Percentiles rank a stretch among this genome's conserved stretches.
These are phyloP conservation scores for Hsuehochloa calcarea DNA, from an alignment of 176 grass and related monocot species.

Conservation along the genomic window DNA sequence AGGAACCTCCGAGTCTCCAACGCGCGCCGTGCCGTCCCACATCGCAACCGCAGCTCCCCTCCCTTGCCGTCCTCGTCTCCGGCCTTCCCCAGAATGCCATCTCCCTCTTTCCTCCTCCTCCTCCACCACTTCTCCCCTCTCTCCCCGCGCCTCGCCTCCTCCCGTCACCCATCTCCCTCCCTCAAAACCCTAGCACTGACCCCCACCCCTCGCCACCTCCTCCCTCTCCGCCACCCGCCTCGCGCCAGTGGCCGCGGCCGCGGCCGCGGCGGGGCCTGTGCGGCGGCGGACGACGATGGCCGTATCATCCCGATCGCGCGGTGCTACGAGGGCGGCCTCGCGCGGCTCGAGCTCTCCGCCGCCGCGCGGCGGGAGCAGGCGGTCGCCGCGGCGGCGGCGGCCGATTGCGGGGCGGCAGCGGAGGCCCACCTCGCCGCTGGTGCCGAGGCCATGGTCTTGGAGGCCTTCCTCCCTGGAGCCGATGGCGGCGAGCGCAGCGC, in stretches of 20 bases:
- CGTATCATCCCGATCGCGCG: constrained; percentile 53
- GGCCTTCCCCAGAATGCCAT: constrained; percentile 15
- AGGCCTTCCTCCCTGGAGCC: constrained; percentile 57
- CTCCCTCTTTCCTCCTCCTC: constrained; percentile 21
- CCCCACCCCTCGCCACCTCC: not conserved
- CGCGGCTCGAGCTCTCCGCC: constrained; percentile 57
- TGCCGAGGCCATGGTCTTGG: constrained; percentile 59
- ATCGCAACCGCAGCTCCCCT: not conserved
- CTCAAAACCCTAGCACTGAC: not conserved
- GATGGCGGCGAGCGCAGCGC: constrained; percentile 27
- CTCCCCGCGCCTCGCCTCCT: not conserved
- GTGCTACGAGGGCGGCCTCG: constrained; percentile 68
- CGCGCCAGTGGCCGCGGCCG: not conserved
- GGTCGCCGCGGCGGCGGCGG: constrained; percentile 57
- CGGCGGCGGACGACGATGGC: not conserved
- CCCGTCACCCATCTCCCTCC: not conserved
- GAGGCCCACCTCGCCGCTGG: constrained; percentile 60
- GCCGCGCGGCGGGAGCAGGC: constrained; percentile 60
- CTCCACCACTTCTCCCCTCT: not conserved
- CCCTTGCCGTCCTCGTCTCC: not conserved
- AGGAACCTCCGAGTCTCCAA: no score
- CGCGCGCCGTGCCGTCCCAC: no score
- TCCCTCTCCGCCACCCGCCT: not conserved
- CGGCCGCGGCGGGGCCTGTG: not conserved
- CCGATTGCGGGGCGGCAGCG: constrained; percentile 52